These are phyloP conservation scores for Rhododendron henanense DNA, from an alignment of 148 eudicot genomes.

Conservation along the genomic window DNA sequence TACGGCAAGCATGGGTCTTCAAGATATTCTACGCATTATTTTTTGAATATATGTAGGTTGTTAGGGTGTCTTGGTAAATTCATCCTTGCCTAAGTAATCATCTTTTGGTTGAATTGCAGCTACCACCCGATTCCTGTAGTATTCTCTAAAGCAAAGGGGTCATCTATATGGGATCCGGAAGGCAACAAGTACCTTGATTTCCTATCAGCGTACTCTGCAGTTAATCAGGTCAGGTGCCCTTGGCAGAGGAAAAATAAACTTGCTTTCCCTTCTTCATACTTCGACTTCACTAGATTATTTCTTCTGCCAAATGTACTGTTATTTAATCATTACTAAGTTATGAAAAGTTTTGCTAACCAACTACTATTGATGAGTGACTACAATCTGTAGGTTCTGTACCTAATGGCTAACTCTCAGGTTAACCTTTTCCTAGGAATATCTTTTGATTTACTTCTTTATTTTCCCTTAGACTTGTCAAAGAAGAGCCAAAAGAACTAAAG, in stretches of 20 bases:
- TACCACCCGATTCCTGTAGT: conserved; percentile 96
- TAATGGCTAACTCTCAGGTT: not conserved
- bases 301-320: not conserved
- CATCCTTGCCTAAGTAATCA: not conserved
- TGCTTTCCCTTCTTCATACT: not conserved
- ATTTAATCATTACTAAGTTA: not conserved
- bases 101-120: conserved; percentile 41
- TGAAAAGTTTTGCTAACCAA: not conserved
- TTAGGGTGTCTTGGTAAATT: not conserved
- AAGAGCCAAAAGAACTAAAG: not conserved
- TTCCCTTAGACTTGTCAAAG: not conserved
- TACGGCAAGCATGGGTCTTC: not conserved
- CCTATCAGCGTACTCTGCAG: conserved; percentile 97
- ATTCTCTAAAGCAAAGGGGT: conserved; percentile 84
- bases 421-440: not conserved
- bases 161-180: conserved; percentile 97
- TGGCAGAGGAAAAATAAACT: not conserved
- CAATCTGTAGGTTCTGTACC: not conserved
- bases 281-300: not conserved
- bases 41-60: not conserved
- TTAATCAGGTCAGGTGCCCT: conserved; percentile 62
- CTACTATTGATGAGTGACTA: not conserved
- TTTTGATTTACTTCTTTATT: not conserved
- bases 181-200: conserved; percentile 90
- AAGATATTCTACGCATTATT: not conserved